These are phyloP conservation scores for Mycena haematopus DNA, from an alignment of 768 basidiomycete genomes.

Conservation along the genomic window DNA sequence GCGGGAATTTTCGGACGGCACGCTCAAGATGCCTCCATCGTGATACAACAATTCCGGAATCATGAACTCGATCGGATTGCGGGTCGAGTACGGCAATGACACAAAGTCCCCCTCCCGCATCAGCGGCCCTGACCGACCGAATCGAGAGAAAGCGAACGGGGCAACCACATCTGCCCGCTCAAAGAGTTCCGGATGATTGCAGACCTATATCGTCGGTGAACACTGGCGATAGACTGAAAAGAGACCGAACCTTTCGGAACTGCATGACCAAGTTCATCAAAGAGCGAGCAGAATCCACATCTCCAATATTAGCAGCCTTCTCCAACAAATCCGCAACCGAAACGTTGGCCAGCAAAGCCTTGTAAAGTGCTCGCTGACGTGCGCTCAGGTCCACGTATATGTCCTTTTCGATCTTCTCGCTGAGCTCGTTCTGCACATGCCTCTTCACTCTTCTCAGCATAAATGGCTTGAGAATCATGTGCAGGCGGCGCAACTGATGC, in stretches of 20 bases:
- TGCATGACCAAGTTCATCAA: conserved; percentile 99
- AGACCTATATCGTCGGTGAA: conserved; percentile 61
- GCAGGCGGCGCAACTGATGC: conserved; percentile 90
- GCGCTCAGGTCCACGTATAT: conserved; percentile 94
- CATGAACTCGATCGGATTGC: conserved; percentile 81
- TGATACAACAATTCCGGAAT: conserved; percentile 80
- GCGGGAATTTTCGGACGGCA: conserved; percentile 62
- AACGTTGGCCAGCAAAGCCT: conserved; percentile 88
- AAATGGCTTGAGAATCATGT: conserved; percentile 99
- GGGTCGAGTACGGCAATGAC: conserved; percentile 82
- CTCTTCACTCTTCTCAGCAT: conserved; percentile 97
- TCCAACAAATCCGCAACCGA: conserved; percentile 93
- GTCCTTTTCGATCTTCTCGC: conserved; percentile 99
- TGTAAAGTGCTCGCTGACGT: conserved; percentile 89
- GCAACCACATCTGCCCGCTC: conserved; percentile 95
- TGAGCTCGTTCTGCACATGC: conserved; percentile 99
- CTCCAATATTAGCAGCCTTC: conserved; percentile 90
- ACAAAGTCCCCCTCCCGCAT: conserved; percentile 88
- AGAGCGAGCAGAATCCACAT: conserved; percentile 89
- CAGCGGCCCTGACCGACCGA: conserved; percentile 82
- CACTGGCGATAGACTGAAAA: background rate
- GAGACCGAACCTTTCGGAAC: conserved; percentile 82
- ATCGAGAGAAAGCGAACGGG: conserved; percentile 88
- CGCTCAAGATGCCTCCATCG: conserved; percentile 74
- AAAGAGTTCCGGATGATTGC: conserved; percentile 98